phyloP scores from a whole-genome alignment of 176 grass and related monocot genomes.

The Eleusine indica region DNA sequence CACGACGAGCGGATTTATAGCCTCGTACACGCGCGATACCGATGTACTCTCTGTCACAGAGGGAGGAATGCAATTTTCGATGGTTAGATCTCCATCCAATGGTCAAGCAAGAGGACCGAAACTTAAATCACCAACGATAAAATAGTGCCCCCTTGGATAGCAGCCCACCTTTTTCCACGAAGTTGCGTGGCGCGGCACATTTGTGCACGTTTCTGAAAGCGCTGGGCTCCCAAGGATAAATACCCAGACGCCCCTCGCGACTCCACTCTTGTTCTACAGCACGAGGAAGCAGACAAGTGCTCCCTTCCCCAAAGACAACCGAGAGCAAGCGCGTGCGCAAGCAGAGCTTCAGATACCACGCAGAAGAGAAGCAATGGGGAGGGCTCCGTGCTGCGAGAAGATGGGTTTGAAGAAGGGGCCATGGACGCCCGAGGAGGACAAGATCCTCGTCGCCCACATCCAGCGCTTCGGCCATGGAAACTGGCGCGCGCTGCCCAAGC shows the following conservation, averaged over 20 bases:
- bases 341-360: background rate
- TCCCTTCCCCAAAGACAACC: constrained; percentile 6
- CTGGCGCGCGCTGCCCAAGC: constrained; percentile 93
- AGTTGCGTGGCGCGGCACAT: background rate
- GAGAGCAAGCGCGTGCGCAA: background rate
- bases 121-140: background rate
- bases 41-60: background rate
- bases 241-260: constrained; percentile 26
- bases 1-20: background rate
- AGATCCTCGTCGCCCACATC: constrained; percentile 67
- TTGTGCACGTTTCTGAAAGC: constrained; percentile 28
- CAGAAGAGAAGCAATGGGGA: constrained; percentile 48
- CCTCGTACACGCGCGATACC: background rate
- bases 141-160: background rate
- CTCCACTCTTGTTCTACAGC: constrained; percentile 7
- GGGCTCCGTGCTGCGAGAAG: constrained; percentile 95
- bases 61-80: background rate
- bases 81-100: background rate
- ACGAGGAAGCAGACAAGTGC: background rate
- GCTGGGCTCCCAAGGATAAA: constrained; percentile 15
- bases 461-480: constrained; percentile 72
- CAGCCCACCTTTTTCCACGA: constrained; percentile 10
- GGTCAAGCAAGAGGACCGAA: background rate
- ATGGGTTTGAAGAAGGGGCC: constrained; percentile 86
- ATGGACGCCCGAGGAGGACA: constrained; percentile 82